Conservation (phyloP, 225 moss, liverwort and hornwort genomes). For the Physcomitrellopsis africana region DNA sequence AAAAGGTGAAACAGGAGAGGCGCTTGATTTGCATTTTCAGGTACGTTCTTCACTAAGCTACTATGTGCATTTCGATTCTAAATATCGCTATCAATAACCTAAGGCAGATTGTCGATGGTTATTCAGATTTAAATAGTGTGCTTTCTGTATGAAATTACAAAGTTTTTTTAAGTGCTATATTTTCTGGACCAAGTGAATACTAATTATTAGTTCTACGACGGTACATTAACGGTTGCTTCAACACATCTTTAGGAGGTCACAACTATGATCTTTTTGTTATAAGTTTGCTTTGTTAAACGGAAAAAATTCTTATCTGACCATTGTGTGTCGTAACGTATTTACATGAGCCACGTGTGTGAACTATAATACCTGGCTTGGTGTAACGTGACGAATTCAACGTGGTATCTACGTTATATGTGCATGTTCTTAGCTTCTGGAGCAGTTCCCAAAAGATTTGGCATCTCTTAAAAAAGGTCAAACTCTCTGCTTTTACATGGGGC, state of each 20-base stretch:
- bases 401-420: constrained; percentile 25
- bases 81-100: neutral
- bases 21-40: constrained; percentile 66
- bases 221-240: neutral
- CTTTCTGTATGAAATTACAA: neutral
- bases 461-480: constrained; percentile 76
- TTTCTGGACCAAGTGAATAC: constrained; percentile 16
- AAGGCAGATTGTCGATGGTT: neutral
- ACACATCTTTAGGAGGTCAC: neutral
- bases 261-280: neutral
- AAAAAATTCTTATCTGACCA: neutral
- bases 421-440: constrained; percentile 59
- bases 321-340: neutral
- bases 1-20: constrained; percentile 51
- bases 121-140: neutral
- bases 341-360: neutral
- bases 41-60: constrained; percentile 32
- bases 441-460: constrained; percentile 71
- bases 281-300: neutral
- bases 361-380: neutral
- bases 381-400: neutral
- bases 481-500: constrained; percentile 73
- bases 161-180: neutral
- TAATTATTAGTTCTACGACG: neutral
- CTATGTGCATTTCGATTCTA: neutral